A percentile compares a stretch with the other conserved stretches of the same genome.
Evolutionary conservation across 2,329 filamentous ascomycete genomes (phyloP).

Genomic region (Curvularia hawaiiensis): DNA sequence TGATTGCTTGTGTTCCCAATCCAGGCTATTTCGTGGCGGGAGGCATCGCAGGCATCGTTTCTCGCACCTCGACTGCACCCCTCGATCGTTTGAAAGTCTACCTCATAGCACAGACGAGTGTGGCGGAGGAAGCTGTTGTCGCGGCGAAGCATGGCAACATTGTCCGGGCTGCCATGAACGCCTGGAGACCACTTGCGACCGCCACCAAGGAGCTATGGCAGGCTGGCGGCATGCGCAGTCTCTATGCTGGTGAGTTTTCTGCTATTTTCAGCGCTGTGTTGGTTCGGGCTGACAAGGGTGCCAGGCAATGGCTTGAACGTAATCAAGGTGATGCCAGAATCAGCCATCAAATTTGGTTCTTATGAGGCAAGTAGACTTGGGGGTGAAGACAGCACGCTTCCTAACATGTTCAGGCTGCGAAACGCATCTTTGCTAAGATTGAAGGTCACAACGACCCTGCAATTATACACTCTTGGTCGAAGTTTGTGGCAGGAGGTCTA

Average conservation of each 20-base stretch:
- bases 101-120: conserved; percentile 85
- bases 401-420: conserved; percentile 67
- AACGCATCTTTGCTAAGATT: conserved; percentile 80
- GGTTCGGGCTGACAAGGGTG: conserved; percentile 19
- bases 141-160: conserved; percentile 74
- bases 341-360: conserved; percentile 96
- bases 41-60: conserved; percentile 91
- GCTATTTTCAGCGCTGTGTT: neutral
- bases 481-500: conserved; percentile 87
- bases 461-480: conserved; percentile 79
- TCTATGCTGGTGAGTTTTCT: conserved; percentile 79
- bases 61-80: conserved; percentile 91
- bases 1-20: conserved; percentile 72
- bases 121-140: conserved; percentile 62
- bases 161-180: conserved; percentile 67
- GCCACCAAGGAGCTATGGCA: conserved; percentile 81
- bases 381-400: conserved; percentile 4
- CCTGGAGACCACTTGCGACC: conserved; percentile 70
- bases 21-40: conserved; percentile 98
- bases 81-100: conserved; percentile 98
- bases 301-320: conserved; percentile 95
- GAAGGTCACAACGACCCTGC: conserved; percentile 87
- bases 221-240: conserved; percentile 82
- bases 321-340: conserved; percentile 98
- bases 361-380: conserved; percentile 68